Base-by-base conservation (phyloP, 2,329 filamentous ascomycete species). In the Claviceps arundinis region DNA sequence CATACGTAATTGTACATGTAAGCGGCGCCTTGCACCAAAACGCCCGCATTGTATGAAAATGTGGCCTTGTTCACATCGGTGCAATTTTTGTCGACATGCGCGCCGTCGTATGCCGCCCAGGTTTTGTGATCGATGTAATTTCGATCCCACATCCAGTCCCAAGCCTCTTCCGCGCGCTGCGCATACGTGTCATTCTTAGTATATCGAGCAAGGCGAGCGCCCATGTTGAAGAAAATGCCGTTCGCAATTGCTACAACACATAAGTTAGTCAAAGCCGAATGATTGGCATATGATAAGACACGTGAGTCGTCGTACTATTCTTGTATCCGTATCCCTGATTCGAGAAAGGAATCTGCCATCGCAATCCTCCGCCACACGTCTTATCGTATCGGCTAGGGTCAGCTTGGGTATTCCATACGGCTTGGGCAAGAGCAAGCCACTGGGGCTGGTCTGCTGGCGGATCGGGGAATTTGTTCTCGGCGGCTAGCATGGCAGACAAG, bases 301-400 rank as follows among this genome's bases (percentile, higher is more conserved):
- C 2, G 24, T 11, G 30, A 30, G n/a, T 64, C 68, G n/a, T 64
- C 68, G 37, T 64, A 74, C 72, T 75, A 61, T 83, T 83, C 65
- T 83, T 93, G 73, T 90, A 89, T 61, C 82, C 76, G 65, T 87
- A 93, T 24, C 87, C 87, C 34, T 73, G 75, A 62, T 90, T 89
- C 57, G 84, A 82, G 1, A 78, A 71, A 52, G 82, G 87, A 54
- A 91, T 85, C 70, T 93, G 87, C 85, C 85, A 89, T 59, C 85
- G 74, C 58, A 90, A 62, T 9, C 86, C 87, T 57, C 86, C 86
- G 22, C 73, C 72, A 60, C 87, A 90, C 2, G 72, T 73, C 0
- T 73, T 64, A 5, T 74, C 76, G 61, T 89, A 83, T 70, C 87
- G 85, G 44, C 83, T 75, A 13, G 73, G 68, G 46, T 67, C 59